These are phyloP conservation scores for Geotrichum australiense DNA, from an alignment of 1,139 yeast species.

Conservation along the genomic window DNA sequence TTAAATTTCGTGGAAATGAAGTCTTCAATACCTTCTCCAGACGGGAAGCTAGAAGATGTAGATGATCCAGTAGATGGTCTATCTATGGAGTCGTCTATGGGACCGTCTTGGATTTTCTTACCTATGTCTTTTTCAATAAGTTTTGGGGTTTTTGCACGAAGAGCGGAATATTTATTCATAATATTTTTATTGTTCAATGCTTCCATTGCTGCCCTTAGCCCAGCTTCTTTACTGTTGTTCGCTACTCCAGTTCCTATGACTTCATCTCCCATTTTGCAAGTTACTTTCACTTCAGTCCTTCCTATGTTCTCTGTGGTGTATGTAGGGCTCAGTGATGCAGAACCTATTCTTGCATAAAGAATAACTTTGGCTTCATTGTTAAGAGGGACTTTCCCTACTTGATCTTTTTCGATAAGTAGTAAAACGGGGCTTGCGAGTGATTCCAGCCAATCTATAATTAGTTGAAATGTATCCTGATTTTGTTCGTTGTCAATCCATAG, in stretches of 20 bases:
- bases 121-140: constrained; percentile 16
- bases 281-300: constrained; percentile 60
- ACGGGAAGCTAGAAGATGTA: background rate
- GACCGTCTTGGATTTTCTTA: background rate
- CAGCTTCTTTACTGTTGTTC: constrained; percentile 54
- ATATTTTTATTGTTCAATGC: constrained; percentile 54
- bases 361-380: constrained; percentile 67
- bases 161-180: constrained; percentile 57
- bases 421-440: constrained; percentile 50
- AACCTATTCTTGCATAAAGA: constrained; percentile 72
- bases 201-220: constrained; percentile 65
- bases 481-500: constrained; percentile 46
- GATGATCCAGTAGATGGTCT: too few species aligned
- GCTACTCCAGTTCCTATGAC: constrained; percentile 56
- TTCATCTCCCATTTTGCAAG: constrained; percentile 53
- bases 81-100: too few species aligned
- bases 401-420: constrained; percentile 28
- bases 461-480: constrained; percentile 39
- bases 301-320: constrained; percentile 52
- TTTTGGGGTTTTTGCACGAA: constrained; percentile 59
- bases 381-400: constrained; percentile 35
- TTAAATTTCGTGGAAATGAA: background rate
- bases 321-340: constrained; percentile 58
- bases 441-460: constrained; percentile 55
- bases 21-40: background rate